Conservation (phyloP, 306 rosid genomes). For the Geum urbanum region DNA sequence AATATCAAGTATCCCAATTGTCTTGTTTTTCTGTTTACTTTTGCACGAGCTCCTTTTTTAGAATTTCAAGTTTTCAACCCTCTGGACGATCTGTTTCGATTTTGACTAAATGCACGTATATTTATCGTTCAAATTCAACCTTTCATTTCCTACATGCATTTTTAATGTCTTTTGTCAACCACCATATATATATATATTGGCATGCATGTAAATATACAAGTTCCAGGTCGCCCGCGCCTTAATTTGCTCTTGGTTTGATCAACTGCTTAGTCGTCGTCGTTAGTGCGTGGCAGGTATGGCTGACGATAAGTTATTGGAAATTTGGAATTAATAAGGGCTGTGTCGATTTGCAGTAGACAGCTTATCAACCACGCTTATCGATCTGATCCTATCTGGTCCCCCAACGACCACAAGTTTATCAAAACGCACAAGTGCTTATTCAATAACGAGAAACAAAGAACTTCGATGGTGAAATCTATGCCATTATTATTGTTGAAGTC, state of each 20-base stretch:
- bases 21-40: too few species aligned
- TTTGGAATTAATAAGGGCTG: too few species aligned
- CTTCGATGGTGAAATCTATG: neutral
- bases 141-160: neutral
- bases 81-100: neutral
- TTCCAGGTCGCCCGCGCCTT: too few species aligned
- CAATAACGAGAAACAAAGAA: neutral
- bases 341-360: neutral
- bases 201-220: too few species aligned
- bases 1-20: too few species aligned
- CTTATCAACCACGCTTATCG: conserved; percentile 9
- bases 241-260: too few species aligned
- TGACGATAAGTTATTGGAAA: neutral
- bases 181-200: too few species aligned
- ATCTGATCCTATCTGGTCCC: neutral
- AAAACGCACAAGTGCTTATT: neutral
- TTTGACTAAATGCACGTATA: too few species aligned
- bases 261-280: too few species aligned
- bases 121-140: neutral
- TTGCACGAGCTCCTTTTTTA: too few species aligned
- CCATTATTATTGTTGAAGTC: too few species aligned
- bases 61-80: neutral
- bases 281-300: too few species aligned
- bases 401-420: neutral
- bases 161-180: neutral